A percentile compares a stretch with the other conserved stretches of the same genome.
phyloP scores from a whole-genome alignment of 768 basidiomycete genomes.

The Pholiota molesta region DNA sequence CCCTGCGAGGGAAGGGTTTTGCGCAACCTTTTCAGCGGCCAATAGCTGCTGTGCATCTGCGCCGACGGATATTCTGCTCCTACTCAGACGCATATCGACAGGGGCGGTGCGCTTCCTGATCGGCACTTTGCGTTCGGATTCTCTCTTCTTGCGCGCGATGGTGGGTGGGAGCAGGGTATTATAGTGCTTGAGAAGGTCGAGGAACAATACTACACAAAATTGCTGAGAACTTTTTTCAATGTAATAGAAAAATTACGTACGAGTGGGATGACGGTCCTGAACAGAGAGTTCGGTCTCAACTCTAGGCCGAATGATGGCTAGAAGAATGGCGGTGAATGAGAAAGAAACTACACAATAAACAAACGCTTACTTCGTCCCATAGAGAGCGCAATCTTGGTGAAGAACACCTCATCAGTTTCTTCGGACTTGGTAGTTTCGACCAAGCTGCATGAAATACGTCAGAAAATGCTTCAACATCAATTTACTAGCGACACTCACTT shows the following conservation, averaged over 20 bases:
- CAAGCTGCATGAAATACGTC: constrained; percentile 46
- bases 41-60: constrained; percentile 72
- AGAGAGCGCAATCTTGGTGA: constrained; percentile 86
- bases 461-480: background rate
- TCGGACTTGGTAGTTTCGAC: constrained; percentile 69
- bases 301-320: constrained; percentile 83
- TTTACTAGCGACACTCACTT: constrained; percentile 44
- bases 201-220: constrained; percentile 64
- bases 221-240: constrained; percentile 4
- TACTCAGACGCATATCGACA: constrained; percentile 86
- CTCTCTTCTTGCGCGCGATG: constrained; percentile 82
- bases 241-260: constrained; percentile 40
- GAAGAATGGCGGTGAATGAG: constrained; percentile 6
- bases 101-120: constrained; percentile 85
- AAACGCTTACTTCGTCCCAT: constrained; percentile 76
- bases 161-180: constrained; percentile 76
- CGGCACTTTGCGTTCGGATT: constrained; percentile 84
- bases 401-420: constrained; percentile 78
- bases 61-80: constrained; percentile 73
- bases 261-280: constrained; percentile 85
- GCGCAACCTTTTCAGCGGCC: constrained; percentile 67
- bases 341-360: constrained; percentile 1
- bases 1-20: constrained; percentile 47
- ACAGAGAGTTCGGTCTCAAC: constrained; percentile 83
- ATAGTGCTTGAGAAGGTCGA: constrained; percentile 83